Base-by-base conservation (phyloP, 1,139 yeast species). In the Chernovozyma aurita region DNA sequence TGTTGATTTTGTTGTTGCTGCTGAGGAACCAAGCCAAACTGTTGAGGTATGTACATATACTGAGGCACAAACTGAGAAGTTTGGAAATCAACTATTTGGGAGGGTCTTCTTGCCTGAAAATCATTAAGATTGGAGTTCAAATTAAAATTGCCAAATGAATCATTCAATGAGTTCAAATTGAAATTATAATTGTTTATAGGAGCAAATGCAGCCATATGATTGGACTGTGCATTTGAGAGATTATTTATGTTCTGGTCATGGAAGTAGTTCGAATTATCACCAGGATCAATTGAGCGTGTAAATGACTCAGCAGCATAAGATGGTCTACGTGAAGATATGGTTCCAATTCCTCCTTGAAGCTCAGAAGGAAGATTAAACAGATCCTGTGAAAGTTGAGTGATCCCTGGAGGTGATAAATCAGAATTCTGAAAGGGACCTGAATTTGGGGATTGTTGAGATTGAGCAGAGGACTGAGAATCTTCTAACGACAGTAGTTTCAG, bases 301-400 rank as follows among this genome's bases (percentile, higher is more conserved):
- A 70, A 70, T 12, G 74, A 63, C 48, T 79, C 85, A 7, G 85
- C 85, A 5, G 84, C 78, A 47, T 75, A 78, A 40, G 78, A 69
- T 24, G 85, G 85, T 53, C 85, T 65, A 55, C 85, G 65, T 8
- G 81, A 73, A 20, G 76, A 73, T 30, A 79, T 78, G 40, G 68
- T 76, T 13, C 78, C 77, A 3, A 79, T 63, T 0, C 85, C 85
- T 24, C 85, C 84, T 54, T 78, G 84, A 31, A 79, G 61, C 46
- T 79, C 85, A 7, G 62, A 42, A 0, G 85, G 85, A 39, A 79
- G 60, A 41, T 61, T 66, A 54, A 78, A 78, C 38, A 57, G 42
- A 41, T 58, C 55, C 38, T 37, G 37, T 7, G 22, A 32, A 12
- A 28, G 8, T 32, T 33, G 36, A 40, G 26, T 34, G 21, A 16